A percentile compares a stretch with the other conserved stretches of the same genome.
Conservation (phyloP, 139 green algal genomes). For the Coelastrella sp. region DNA sequence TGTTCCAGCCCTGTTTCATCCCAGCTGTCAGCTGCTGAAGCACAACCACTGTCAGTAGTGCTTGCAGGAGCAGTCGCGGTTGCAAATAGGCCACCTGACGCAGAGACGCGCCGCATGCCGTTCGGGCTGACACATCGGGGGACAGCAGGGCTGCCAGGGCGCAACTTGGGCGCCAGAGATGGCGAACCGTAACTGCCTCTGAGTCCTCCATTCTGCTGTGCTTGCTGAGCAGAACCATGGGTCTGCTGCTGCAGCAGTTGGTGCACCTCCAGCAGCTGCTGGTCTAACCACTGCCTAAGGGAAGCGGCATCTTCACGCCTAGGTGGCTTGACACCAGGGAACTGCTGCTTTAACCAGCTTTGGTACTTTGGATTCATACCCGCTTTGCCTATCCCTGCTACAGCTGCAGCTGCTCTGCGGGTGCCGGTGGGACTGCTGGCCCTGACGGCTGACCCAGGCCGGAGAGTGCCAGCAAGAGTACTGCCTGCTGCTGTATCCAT, state of each 20-base stretch:
- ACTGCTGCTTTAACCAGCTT: not conserved
- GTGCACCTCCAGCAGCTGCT: constrained; percentile 27
- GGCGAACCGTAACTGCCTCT: not conserved
- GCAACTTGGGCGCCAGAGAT: not conserved
- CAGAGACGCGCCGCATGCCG: too few relatives aligned
- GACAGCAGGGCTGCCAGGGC: too few relatives aligned
- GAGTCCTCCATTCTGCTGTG: too few relatives aligned
- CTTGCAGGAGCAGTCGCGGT: too few relatives aligned
- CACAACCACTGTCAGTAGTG: too few relatives aligned
- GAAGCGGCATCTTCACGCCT: constrained; percentile 17
- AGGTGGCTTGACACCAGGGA: constrained; percentile 32
- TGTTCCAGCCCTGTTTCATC: not conserved
- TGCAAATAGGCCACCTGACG: too few relatives aligned
- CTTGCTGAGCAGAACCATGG: not conserved
- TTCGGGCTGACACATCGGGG: too few relatives aligned
- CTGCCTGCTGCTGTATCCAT: not conserved
- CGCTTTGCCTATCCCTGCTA: not conserved
- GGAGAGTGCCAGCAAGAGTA: not conserved
- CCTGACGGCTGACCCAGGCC: not conserved
- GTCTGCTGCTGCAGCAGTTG: not conserved
- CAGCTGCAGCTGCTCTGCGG: constrained; percentile 33
- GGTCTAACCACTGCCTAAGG: constrained; percentile 24
- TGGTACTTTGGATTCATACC: not conserved
- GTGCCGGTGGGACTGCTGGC: not conserved
- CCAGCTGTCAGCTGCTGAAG: not conserved